Percentiles rank a stretch among this genome's conserved stretches.
These are phyloP conservation scores for Quercus variabilis DNA, from an alignment of 306 rosid genomes.

Conservation along the genomic window DNA sequence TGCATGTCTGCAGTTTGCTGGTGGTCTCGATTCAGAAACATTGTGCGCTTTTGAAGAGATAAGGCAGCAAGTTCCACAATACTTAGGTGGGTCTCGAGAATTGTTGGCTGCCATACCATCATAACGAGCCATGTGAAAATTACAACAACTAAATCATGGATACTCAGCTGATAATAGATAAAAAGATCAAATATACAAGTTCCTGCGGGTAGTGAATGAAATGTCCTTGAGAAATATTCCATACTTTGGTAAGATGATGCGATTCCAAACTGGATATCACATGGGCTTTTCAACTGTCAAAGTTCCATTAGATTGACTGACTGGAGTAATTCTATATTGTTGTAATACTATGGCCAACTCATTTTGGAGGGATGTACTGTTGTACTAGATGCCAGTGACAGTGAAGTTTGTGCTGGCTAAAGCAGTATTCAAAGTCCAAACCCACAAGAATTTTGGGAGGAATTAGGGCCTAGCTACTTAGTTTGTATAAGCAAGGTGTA, in stretches of 20 bases:
- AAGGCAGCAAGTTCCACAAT: conserved; percentile 62
- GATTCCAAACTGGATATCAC: background rate
- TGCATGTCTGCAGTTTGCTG: conserved; percentile 65
- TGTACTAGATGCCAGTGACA: background rate
- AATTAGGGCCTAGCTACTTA: background rate
- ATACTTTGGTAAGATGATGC: background rate
- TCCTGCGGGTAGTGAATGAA: background rate
- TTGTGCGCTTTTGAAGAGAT: conserved; percentile 81
- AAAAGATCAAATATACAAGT: background rate
- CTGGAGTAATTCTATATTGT: background rate
- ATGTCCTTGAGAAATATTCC: background rate
- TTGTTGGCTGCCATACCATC: conserved; percentile 58
- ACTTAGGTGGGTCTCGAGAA: conserved; percentile 51
- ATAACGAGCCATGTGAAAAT: conserved; percentile 25
- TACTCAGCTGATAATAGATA: background rate
- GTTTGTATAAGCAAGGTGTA: too few relatives aligned
- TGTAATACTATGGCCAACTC: background rate
- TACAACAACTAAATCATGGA: conserved; percentile 8
- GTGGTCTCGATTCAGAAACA: conserved; percentile 90
- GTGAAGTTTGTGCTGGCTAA: background rate
- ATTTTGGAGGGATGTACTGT: background rate
- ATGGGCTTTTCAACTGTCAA: background rate
- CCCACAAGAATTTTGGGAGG: background rate
- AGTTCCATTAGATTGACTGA: background rate
- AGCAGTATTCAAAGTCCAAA: background rate